Evolutionary conservation across 495 filamentous ascomycete genomes (phyloP), one percentile per base, ranked within the genome.

Genomic region (Penicillium diatomitis): DNA sequence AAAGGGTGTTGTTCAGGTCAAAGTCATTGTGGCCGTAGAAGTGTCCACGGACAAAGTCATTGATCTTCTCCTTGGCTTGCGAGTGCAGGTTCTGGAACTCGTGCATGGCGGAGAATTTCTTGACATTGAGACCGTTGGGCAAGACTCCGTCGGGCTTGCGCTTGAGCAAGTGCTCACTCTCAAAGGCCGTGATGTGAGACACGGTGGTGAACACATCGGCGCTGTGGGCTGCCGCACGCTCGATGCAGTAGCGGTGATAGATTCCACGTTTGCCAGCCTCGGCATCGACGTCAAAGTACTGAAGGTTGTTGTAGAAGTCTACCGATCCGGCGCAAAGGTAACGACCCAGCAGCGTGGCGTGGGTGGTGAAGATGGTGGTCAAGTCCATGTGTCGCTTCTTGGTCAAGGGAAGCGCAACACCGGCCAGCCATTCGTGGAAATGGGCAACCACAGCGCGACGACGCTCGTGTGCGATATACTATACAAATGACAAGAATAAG

Each of bases 1-100:
- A 98, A n/a, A 98, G 77, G 10, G 92, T 98, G 62, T 97, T 95
- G 34, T 97, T 88, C 6, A 89, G 82, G 50, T 96, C 87, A 53
- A 96, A 96, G 62, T 98, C 88, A 60, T 95, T 96, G 63, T 96
- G 91, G 5, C 92, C 92, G 58, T 97, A 97, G 72, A 98, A 98
- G 64, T 98, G 92, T 3, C 92, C 92, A 34, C 94, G 88, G 29
- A 96, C 89, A 60, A 98, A 98, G 64, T 97, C 94, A 59, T 95
- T 86, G 62, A 98, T 97, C 73, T 94, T 95, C 69, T 92, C 86
- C 69, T 96, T 97, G 38, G 88, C 81, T 67, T 92, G 87, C 56
- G 92, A 88, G 68, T 98, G 92, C 50, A 98, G 74, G 58, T 98
- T 98, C 65, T 98, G 92, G 75, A 98, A 98, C 69, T 98, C 92